Evolutionary conservation across 23 red algal species (phyloP).

Genomic region (Gracilaria domingensis): DNA sequence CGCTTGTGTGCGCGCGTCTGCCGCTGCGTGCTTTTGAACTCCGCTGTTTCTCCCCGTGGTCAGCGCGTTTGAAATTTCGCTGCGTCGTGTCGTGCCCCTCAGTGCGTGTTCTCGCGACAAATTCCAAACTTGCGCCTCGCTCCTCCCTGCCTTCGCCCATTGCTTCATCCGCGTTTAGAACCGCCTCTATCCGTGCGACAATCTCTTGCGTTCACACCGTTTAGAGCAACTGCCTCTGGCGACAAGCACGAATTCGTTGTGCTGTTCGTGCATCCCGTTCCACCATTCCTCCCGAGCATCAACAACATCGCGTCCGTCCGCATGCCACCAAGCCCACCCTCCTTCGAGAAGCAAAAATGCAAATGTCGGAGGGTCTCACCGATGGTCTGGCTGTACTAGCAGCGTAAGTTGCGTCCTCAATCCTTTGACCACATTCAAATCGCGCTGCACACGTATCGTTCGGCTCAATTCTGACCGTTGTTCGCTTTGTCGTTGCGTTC

Average conservation of each 20-base stretch:
- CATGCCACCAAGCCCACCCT: not conserved
- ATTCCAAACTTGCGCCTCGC: not conserved
- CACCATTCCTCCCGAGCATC: too few relatives aligned
- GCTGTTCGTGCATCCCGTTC: too few relatives aligned
- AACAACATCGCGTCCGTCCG: not conserved
- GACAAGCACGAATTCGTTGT: too few relatives aligned
- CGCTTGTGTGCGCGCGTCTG: too few relatives aligned
- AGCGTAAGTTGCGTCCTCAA: conserved; percentile 45
- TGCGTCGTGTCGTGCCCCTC: not conserved
- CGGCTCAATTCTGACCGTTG: not conserved
- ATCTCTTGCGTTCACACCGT: too few relatives aligned
- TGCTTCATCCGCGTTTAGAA: not conserved
- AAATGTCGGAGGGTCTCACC: conserved; percentile 61
- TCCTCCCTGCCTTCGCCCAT: not conserved
- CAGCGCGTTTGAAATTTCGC: not conserved
- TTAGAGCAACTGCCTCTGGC: too few relatives aligned
- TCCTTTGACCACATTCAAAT: not conserved
- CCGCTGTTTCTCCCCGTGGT: not conserved
- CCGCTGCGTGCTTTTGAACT: too few relatives aligned
- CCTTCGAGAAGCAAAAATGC: not conserved
- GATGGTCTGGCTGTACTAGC: conserved; percentile 60
- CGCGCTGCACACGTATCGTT: not conserved
- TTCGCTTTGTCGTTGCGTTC: not conserved
- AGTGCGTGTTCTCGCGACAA: not conserved
- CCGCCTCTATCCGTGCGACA: not conserved